These are phyloP conservation scores for Aspergillus ustus DNA, from an alignment of 2,329 filamentous ascomycete genomes.

Conservation along the genomic window DNA sequence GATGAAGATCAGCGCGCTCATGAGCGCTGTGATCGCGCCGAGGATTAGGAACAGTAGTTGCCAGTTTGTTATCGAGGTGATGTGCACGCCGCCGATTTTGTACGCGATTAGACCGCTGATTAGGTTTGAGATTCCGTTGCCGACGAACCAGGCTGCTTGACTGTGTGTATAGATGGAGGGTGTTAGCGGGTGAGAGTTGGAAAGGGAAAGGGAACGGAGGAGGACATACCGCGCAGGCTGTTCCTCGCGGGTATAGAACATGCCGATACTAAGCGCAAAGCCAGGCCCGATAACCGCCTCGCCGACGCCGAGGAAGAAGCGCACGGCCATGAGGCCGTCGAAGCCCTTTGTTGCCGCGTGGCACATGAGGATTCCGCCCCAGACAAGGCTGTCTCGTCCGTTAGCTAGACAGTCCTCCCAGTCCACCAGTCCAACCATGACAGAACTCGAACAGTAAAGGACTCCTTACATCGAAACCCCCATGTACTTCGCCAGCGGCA, in stretches of 20 bases:
- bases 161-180: slow-evolving; percentile 6
- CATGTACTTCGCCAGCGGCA: slow-evolving; percentile 36
- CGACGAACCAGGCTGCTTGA: slow-evolving; percentile 41
- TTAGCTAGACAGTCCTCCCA: slow-evolving; percentile 24
- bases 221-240: slow-evolving; percentile 32
- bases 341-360: slow-evolving; percentile 33
- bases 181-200: background rate
- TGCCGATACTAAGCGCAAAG: slow-evolving; percentile 44
- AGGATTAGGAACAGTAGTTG: slow-evolving; percentile 40
- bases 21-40: slow-evolving; percentile 34
- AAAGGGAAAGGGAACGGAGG: background rate
- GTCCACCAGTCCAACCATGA: too few species aligned
- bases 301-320: slow-evolving; percentile 29
- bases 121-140: slow-evolving; percentile 37
- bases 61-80: slow-evolving; percentile 29
- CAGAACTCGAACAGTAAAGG: slow-evolving; percentile 4
- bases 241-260: slow-evolving; percentile 42
- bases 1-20: slow-evolving; percentile 24
- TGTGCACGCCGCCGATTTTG: slow-evolving; percentile 32
- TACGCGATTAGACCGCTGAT: slow-evolving; percentile 37
- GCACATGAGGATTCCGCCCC: slow-evolving; percentile 40
- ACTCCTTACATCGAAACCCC: slow-evolving; percentile 34
- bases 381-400: slow-evolving; percentile 35
- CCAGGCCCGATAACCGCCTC: slow-evolving; percentile 16
- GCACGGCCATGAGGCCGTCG: background rate